Base-by-base conservation (phyloP, 768 basidiomycete genomes). In the Rhodotorula diobovata region DNA sequence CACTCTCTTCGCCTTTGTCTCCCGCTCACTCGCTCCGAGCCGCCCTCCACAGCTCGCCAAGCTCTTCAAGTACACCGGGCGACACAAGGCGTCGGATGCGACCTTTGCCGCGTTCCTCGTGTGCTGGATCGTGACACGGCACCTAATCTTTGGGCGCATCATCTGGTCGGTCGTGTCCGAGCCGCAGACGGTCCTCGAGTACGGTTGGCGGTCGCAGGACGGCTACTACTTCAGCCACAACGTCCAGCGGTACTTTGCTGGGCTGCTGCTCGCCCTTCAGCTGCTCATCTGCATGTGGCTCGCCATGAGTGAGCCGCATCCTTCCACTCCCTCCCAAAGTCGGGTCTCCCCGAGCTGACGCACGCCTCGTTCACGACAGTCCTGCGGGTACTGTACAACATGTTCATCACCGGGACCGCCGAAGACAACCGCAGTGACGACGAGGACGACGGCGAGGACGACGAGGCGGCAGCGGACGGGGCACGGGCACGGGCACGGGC, bases 71-170 rank as follows among this genome's bases (percentile, higher is more conserved):
- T 99, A 98, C 80, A 83, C 94, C n/a, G 82, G 83, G 25, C 80
- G 88, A 53, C 81, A 84, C 45, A 85, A 85, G 30, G 79, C 86
- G 23, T 90, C 89, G 65, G 93, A 98, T 80, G 76, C 82, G 35
- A 85, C 86, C 0, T 98, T 99, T 78, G 89, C 83, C 41, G 77
- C 85, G 72, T 99, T 95, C 84, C 84, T 97, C 77, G 62, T 93
- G 32, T 90, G 90, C 18, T 99, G 96, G 96, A 83, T 96, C 71
- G 78, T 91, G 37, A 93, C 94, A 4, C 87, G 96, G 56, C 92
- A 98, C 78, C 80, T 91, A 73, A 84, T 94, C 23, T 94, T 93
- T 82, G 78, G 86, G 55, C 79, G 87, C 64, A 86, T 89, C 71
- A 88, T 96, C 73, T 82, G 84, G 69, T 88, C 88, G 18, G 80